phyloP scores from a whole-genome alignment of 306 rosid genomes.

The Prunus salicina region DNA sequence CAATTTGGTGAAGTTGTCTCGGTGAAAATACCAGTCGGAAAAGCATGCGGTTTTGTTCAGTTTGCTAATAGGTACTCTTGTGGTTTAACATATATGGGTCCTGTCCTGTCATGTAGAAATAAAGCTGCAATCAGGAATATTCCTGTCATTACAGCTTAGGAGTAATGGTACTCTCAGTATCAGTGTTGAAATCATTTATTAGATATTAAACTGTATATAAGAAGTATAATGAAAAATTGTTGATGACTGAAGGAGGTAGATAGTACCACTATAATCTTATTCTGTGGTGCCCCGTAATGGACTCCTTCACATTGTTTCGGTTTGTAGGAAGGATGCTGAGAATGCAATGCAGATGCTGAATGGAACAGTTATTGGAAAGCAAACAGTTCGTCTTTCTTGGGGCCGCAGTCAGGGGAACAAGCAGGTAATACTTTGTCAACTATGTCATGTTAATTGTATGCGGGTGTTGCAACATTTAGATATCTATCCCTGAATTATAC shows the following conservation, averaged over 20 bases:
- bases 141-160: neutral
- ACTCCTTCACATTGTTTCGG: constrained; percentile 14
- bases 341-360: constrained; percentile 82
- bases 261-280: neutral
- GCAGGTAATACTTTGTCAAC: constrained; percentile 51
- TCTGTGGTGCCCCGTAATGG: neutral
- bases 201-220: neutral
- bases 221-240: neutral
- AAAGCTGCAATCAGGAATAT: neutral
- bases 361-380: constrained; percentile 90
- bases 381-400: constrained; percentile 98
- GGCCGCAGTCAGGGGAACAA: constrained; percentile 95
- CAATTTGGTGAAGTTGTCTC: constrained; percentile 89
- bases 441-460: neutral
- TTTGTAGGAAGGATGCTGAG: constrained; percentile 93
- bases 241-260: neutral
- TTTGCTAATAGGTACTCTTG: constrained; percentile 75
- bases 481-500: neutral
- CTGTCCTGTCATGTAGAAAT: neutral
- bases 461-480: neutral
- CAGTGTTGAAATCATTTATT: neutral
- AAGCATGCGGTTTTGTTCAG: constrained; percentile 99
- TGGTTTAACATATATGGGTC: neutral
- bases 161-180: neutral
- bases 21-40: constrained; percentile 89